phyloP scores from a whole-genome alignment of 257 asterid species.

The Fraxinus anomala region DNA sequence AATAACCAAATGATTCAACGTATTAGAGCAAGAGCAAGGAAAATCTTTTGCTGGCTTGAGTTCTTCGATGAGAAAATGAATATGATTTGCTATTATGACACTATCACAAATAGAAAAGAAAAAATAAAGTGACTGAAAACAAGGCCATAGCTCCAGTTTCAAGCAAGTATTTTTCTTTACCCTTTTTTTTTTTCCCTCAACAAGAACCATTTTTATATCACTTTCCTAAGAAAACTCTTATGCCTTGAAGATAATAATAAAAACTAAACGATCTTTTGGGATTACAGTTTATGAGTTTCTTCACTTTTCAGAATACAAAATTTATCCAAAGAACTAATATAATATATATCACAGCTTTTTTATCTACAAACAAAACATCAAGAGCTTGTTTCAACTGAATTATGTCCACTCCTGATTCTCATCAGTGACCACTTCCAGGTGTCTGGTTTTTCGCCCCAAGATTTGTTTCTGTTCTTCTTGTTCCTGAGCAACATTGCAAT shows the following conservation, averaged over 20 bases:
- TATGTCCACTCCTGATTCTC: background rate
- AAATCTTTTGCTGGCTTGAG: too few relatives aligned
- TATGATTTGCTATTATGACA: too few relatives aligned
- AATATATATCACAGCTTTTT: conserved; percentile 15
- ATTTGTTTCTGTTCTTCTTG: background rate
- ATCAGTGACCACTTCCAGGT: background rate
- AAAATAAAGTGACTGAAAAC: too few relatives aligned
- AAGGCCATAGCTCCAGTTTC: too few relatives aligned
- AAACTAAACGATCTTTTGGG: conserved; percentile 25
- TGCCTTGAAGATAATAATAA: conserved; percentile 28
- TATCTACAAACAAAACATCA: conserved; percentile 36
- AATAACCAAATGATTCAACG: too few relatives aligned
- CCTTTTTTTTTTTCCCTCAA: too few relatives aligned
- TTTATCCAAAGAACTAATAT: conserved; percentile 31
- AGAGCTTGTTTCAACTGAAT: conserved; percentile 11
- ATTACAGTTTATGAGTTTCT: conserved; percentile 21
- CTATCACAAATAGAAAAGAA: too few relatives aligned
- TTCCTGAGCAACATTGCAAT: conserved; percentile 13
- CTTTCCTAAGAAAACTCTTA: conserved; percentile 18
- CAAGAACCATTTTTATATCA: too few relatives aligned
- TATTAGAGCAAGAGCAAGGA: too few relatives aligned
- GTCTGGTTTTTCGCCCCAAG: background rate
- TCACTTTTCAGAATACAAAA: conserved; percentile 16
- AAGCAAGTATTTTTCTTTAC: too few relatives aligned
- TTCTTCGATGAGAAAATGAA: too few relatives aligned